Evolutionary conservation across 495 filamentous ascomycete genomes (phyloP), one percentile per base, ranked within the genome.

Genomic region (Penicillium lagena): DNA sequence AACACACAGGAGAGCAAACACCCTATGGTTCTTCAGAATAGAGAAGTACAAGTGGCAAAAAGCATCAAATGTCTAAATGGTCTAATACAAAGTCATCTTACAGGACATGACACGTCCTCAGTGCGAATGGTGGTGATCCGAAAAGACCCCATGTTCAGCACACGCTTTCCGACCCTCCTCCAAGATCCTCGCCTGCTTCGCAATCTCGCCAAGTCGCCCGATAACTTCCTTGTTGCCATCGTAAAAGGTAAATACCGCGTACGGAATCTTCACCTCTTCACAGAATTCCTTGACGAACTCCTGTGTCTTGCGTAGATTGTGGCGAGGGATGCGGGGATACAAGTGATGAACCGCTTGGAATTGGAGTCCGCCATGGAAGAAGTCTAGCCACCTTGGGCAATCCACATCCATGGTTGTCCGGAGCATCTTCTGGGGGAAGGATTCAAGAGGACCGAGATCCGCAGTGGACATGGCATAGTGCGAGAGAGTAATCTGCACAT

Each of bases 331-430:
- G 7, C 90, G 75, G 7, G 89, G 89, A 49, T 77, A 95, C 28
- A 95, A 66, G 63, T 95, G 89, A 47, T 95, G 89, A 40, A 95
- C 82, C 12, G 83, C 89, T 63, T 95, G 89, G 56, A 94, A 95
- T 65, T 95, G 89, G 50, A 95, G 67, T 27, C 89, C 89, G 12
- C 89, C 89, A 54, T 95, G 89, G 58, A 95, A 75, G 53, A 89
- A 95, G 59, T 95, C 89, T 33, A 95, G 70, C 89, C 89, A 95
- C 27, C 75, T 60, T 0, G 89, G 87, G 57, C 89, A 95, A 55
- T 93, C 89, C 7, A 95, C 82, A 48, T 95, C 89, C 89, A 95
- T 95, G 4, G 90, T 95, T 7, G 90, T 95, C 39, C 89, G 75
- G 38, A 95, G 72, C 90, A 94, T 95, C 64, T 82, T 85, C 66